phyloP scores from a whole-genome alignment of 2,329 filamentous ascomycete genomes.

The Xylariaceae sp. region DNA sequence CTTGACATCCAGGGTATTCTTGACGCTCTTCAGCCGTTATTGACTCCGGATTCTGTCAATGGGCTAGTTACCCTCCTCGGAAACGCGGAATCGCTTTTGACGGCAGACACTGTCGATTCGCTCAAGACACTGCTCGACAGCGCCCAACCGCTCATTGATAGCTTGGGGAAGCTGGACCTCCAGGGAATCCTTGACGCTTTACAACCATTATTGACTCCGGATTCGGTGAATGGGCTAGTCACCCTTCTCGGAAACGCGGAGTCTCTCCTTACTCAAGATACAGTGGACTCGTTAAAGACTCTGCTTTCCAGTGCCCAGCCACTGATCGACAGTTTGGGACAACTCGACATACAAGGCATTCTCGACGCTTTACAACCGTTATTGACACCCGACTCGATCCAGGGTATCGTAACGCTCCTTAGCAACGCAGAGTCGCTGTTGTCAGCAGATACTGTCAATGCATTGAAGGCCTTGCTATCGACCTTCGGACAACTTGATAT shows the following conservation, averaged over 20 bases:
- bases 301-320: constrained; percentile 29
- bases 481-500: constrained; percentile 29
- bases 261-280: constrained; percentile 22
- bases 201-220: constrained; percentile 29
- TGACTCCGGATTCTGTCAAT: constrained; percentile 23
- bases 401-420: constrained; percentile 25
- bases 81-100: constrained; percentile 33
- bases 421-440: constrained; percentile 25
- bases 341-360: constrained; percentile 32
- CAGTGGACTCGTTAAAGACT: too few relatives aligned
- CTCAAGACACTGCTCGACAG: constrained; percentile 18
- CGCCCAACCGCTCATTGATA: constrained; percentile 26
- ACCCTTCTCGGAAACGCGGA: constrained; percentile 27
- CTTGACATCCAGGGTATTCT: constrained; percentile 29
- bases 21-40: constrained; percentile 27
- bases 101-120: constrained; percentile 19
- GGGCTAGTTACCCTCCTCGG: constrained; percentile 27
- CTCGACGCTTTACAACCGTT: constrained; percentile 31
- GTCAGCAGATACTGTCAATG: constrained; percentile 20
- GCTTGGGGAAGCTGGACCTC: constrained; percentile 30
- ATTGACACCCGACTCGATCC: constrained; percentile 26
- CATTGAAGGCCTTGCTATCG: constrained; percentile 27
- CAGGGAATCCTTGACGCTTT: constrained; percentile 30
- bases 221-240: constrained; percentile 26
- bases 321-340: constrained; percentile 22